phyloP scores from a whole-genome alignment of 345 rosid species.

The Rubroshorea leprosula region DNA sequence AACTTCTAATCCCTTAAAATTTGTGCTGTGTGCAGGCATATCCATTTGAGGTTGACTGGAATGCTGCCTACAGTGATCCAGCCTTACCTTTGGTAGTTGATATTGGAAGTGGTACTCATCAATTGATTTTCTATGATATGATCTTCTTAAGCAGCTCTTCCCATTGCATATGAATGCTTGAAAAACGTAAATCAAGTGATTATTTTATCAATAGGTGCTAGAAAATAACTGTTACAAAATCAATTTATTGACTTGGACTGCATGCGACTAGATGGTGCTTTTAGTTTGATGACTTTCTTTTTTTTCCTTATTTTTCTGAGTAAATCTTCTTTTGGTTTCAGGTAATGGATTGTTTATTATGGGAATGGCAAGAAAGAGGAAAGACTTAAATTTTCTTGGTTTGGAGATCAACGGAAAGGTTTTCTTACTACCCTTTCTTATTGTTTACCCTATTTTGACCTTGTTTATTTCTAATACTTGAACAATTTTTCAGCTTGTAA shows the following conservation, averaged over 20 bases:
- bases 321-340: slow-evolving; percentile 9
- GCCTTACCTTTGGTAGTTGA: slow-evolving; percentile 57
- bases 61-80: slow-evolving; percentile 30
- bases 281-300: background rate
- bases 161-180: background rate
- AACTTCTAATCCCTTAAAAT: slow-evolving; percentile 12
- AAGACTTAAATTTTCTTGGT: slow-evolving; percentile 62
- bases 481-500: slow-evolving; percentile 42
- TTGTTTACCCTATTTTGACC: background rate
- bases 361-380: slow-evolving; percentile 52
- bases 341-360: slow-evolving; percentile 58
- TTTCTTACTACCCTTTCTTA: slow-evolving; percentile 5
- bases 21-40: slow-evolving; percentile 47
- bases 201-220: background rate
- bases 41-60: slow-evolving; percentile 54
- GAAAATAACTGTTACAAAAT: too few species aligned
- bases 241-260: background rate
- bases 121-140: background rate
- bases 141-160: slow-evolving; percentile 6
- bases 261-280: background rate
- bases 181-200: background rate
- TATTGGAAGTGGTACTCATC: slow-evolving; percentile 57
- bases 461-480: background rate
- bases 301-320: background rate
- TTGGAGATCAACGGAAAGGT: slow-evolving; percentile 63